Evolutionary conservation across 1,139 yeast species (phyloP), one percentile per base, ranked within the genome.

Genomic region (Meyerozyma elateridarum): DNA sequence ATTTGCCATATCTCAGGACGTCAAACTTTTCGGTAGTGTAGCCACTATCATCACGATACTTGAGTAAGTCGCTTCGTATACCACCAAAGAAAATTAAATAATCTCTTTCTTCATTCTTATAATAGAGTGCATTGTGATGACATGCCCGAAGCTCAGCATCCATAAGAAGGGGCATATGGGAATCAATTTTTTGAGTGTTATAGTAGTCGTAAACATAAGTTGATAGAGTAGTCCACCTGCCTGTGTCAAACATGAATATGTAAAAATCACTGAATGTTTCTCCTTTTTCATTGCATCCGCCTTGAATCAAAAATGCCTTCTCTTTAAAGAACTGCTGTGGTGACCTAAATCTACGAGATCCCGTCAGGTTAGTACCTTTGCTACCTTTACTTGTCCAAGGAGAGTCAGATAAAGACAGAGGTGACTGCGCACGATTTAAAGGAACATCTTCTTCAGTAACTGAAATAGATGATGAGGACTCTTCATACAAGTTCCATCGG

Each of bases 101-200:
- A 32, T 61, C 65, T 16, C 55, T 46, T 11, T 61, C 69, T 16
- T 59, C 64, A 17, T 57, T 57, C 33, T 50, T 51, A 34, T 60
- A 63, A 33, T 57, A 60, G 27, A 63, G 47, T 4, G 69, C 64
- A 4, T 59, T 52, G 39, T 68, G 73, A 37, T 67, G 73, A 41
- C 73, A 64, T 4, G 67, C 51, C 16, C 73, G 45, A 21, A 67
- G 48, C 41, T 68, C 73, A 6, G 73, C 73, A 30, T 64, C 70
- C 9, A 57, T 46, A 9, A 64, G 46, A 11, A 48, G 40, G 2
- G 72, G 62, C 8, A 56, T 44, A 5, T 34, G 32, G 1, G 50
- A 41, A 5, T 45, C 34, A 36, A 54, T 54, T 21, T 22, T 22
- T 9, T 22, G 15, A 5, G 4, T 6, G 18, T 60, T 47, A 37